phyloP scores from a whole-genome alignment of 192 early-diverging fungal genomes.

The Dissophora ornata region DNA sequence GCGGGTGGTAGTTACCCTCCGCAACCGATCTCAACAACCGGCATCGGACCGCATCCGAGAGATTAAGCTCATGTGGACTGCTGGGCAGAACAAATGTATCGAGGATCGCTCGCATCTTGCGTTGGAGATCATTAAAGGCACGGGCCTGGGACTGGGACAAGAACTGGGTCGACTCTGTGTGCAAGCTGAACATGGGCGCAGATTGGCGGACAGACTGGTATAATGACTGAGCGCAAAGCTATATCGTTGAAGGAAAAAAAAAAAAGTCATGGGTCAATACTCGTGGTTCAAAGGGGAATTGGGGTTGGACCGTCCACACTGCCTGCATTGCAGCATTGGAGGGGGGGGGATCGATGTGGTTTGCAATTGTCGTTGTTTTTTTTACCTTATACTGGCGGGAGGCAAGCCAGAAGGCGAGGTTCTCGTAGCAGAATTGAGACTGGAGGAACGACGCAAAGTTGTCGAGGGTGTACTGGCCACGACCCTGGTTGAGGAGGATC shows the following conservation, averaged over 20 bases:
- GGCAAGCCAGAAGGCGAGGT: slow-evolving; percentile 55
- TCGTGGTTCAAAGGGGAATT: no score
- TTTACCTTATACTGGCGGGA: slow-evolving; percentile 53
- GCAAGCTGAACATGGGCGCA: slow-evolving; percentile 30
- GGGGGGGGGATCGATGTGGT: no score
- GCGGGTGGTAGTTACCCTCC: slow-evolving; percentile 41
- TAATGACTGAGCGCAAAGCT: slow-evolving; percentile 52
- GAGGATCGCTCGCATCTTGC: slow-evolving; percentile 50
- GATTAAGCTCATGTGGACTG: slow-evolving; percentile 52
- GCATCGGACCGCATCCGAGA: slow-evolving; percentile 49
- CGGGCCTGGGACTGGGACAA: slow-evolving; percentile 38
- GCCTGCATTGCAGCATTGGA: no score
- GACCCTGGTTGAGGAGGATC: slow-evolving; percentile 49
- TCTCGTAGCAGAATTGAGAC: slow-evolving; percentile 54
- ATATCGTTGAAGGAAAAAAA: slow-evolving; percentile 3
- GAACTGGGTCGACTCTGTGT: slow-evolving; percentile 19
- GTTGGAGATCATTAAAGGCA: slow-evolving; percentile 43
- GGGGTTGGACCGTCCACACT: no score
- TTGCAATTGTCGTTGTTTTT: no score
- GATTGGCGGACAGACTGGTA: slow-evolving; percentile 43
- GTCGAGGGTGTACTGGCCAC: slow-evolving; percentile 52
- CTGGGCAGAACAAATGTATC: slow-evolving; percentile 53
- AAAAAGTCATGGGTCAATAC: neutral
- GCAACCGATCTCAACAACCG: slow-evolving; percentile 31
- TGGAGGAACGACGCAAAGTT: slow-evolving; percentile 53